These are phyloP conservation scores for Misopates orontium DNA, from an alignment of 257 asterid species.

Conservation along the genomic window DNA sequence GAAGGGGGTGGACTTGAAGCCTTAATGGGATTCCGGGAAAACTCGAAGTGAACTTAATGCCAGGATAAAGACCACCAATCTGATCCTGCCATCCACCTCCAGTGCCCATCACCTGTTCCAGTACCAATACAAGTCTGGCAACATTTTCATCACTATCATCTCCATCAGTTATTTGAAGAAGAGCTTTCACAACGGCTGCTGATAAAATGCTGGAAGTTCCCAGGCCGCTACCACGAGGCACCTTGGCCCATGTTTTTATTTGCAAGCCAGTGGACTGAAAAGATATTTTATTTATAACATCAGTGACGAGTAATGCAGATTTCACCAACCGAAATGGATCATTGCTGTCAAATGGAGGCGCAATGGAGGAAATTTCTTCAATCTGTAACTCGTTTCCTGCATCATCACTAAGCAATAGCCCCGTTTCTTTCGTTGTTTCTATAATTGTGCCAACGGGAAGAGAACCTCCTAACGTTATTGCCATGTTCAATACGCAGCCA, in stretches of 20 bases:
- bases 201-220: slow-evolving; percentile 97
- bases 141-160: slow-evolving; percentile 83
- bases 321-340: slow-evolving; percentile 94
- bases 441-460: slow-evolving; percentile 82
- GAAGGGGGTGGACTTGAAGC: slow-evolving; percentile 79
- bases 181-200: slow-evolving; percentile 95
- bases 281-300: slow-evolving; percentile 38
- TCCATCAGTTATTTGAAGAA: slow-evolving; percentile 67
- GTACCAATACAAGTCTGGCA: slow-evolving; percentile 79
- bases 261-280: slow-evolving; percentile 58
- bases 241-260: slow-evolving; percentile 91
- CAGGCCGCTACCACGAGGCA: slow-evolving; percentile 98
- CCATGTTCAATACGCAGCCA: slow-evolving; percentile 95
- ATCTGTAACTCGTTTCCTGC: slow-evolving; percentile 56
- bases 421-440: slow-evolving; percentile 54
- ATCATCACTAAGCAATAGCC: slow-evolving; percentile 61
- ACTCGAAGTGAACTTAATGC: slow-evolving; percentile 83
- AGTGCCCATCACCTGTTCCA: slow-evolving; percentile 96
- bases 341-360: slow-evolving; percentile 68
- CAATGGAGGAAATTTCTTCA: slow-evolving; percentile 49
- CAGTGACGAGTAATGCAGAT: slow-evolving; percentile 81
- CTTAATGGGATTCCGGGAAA: slow-evolving; percentile 86
- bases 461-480: slow-evolving; percentile 69
- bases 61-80: slow-evolving; percentile 93
- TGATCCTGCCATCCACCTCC: slow-evolving; percentile 99